These are phyloP conservation scores for Carex kokanica DNA, from an alignment of 176 grass and related monocot genomes.

Conservation along the genomic window DNA sequence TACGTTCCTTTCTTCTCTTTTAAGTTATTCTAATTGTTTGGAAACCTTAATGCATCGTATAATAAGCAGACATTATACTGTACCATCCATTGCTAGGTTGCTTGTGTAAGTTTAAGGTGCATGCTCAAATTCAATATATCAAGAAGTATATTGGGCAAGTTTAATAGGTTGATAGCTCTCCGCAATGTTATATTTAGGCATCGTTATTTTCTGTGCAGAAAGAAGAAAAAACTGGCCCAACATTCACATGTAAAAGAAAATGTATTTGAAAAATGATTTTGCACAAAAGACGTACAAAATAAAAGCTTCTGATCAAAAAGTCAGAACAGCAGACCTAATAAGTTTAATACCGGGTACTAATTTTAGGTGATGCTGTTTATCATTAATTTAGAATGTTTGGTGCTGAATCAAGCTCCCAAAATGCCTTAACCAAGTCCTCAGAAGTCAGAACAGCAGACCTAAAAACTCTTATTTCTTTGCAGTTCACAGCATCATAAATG, in stretches of 20 bases:
- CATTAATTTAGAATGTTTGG: not conserved
- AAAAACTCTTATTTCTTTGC: slow-evolving; percentile 28
- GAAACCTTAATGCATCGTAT: not conserved
- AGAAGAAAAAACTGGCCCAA: not conserved
- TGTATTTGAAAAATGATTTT: not conserved
- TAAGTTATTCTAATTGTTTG: not conserved
- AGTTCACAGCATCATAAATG: slow-evolving; percentile 88
- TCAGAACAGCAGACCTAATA: not conserved
- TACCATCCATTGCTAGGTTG: not conserved
- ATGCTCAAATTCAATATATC: not conserved
- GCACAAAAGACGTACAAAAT: not conserved
- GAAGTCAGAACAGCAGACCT: too few relatives aligned
- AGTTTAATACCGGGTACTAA: not conserved
- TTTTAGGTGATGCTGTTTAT: not conserved
- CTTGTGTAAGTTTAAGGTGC: not conserved
- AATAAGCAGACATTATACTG: not conserved
- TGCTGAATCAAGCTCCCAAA: not conserved
- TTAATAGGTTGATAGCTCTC: not conserved
- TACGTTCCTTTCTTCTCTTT: slow-evolving; percentile 20
- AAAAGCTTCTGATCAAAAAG: not conserved
- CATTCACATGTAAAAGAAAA: not conserved
- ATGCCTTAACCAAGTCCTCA: not conserved
- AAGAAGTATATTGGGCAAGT: not conserved
- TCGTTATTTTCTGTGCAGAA: not conserved
- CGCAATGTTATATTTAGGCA: not conserved